A percentile compares a stretch with the other conserved stretches of the same genome.
Evolutionary conservation across 2,329 filamentous ascomycete species (phyloP).

Genomic region (Thermoascus crustaceus): DNA sequence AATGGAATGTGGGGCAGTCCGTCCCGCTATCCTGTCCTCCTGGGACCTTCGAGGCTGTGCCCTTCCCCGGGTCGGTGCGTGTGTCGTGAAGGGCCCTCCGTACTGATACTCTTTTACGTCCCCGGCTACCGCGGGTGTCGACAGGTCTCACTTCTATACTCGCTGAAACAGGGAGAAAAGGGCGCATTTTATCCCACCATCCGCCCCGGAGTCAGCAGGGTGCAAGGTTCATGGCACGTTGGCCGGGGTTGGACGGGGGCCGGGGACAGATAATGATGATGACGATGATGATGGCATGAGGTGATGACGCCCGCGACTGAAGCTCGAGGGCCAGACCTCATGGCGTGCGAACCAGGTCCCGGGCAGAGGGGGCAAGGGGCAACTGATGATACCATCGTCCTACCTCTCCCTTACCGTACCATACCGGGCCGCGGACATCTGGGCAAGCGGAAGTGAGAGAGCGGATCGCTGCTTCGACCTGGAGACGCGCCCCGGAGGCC

Average conservation of each 20-base stretch:
- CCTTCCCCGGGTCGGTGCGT: neutral
- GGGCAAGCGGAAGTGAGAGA: neutral
- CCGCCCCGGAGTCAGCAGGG: neutral
- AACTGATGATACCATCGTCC: slow-evolving; percentile 2
- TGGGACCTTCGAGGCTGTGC: neutral
- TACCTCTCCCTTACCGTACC: neutral
- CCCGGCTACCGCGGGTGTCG: slow-evolving; percentile 11
- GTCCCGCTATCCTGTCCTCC: neutral
- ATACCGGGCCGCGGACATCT: neutral
- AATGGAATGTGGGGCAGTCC: slow-evolving; percentile 30
- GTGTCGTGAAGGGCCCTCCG: slow-evolving; percentile 1
- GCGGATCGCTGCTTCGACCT: neutral
- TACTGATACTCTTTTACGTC: neutral
- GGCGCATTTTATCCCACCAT: slow-evolving; percentile 3
- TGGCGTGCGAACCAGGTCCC: no score
- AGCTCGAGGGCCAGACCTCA: slow-evolving; percentile 2
- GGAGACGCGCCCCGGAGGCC: no score
- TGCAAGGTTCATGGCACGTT: no score
- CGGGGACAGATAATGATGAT: no score
- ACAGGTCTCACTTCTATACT: no score
- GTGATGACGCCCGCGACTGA: slow-evolving; percentile 5
- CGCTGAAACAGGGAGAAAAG: no score
- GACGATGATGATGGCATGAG: slow-evolving; percentile 10
- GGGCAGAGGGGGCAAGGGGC: neutral
- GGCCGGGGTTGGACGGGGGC: no score